phyloP scores from a whole-genome alignment of 2,329 filamentous ascomycete genomes.

The Cladosporium sp. region DNA sequence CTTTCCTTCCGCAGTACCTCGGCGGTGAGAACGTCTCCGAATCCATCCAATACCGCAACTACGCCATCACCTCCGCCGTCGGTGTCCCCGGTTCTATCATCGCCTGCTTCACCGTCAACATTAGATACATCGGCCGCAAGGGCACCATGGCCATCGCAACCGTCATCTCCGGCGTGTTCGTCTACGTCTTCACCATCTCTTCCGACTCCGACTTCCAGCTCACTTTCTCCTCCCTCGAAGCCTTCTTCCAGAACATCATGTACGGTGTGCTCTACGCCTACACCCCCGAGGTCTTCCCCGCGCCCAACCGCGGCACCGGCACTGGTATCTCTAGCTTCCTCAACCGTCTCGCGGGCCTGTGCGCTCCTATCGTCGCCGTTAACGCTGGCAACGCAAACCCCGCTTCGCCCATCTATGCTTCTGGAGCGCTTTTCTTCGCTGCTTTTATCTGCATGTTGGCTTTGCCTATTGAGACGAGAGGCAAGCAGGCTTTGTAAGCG shows the following conservation, averaged over 20 bases:
- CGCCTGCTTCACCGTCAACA: conserved; percentile 66
- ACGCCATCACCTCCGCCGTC: conserved; percentile 71
- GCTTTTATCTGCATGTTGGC: conserved; percentile 39
- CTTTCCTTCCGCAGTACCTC: conserved; percentile 84
- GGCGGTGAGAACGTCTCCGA: conserved; percentile 39
- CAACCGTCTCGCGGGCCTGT: conserved; percentile 62
- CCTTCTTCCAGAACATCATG: conserved; percentile 69
- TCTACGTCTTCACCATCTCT: conserved; percentile 62
- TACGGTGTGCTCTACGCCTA: conserved; percentile 74
- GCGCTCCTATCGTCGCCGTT: conserved; percentile 62
- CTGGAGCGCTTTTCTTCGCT: conserved; percentile 40
- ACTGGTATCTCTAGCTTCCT: conserved; percentile 68
- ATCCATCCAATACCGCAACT: conserved; percentile 64
- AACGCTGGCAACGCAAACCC: conserved; percentile 36
- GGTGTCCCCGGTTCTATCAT: conserved; percentile 74
- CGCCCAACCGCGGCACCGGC: conserved; percentile 65
- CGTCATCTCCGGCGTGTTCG: conserved; percentile 61
- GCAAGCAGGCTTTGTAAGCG: conserved; percentile 37
- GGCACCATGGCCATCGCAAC: conserved; percentile 67
- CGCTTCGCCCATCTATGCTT: conserved; percentile 40
- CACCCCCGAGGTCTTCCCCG: conserved; percentile 72
- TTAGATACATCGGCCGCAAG: conserved; percentile 67
- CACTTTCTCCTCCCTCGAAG: conserved; percentile 61
- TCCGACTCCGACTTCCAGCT: conserved; percentile 55
- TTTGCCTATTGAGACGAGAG: conserved; percentile 41